These are phyloP conservation scores for Fusarium sp. DNA, from an alignment of 2,329 filamentous ascomycete genomes.

Conservation along the genomic window DNA sequence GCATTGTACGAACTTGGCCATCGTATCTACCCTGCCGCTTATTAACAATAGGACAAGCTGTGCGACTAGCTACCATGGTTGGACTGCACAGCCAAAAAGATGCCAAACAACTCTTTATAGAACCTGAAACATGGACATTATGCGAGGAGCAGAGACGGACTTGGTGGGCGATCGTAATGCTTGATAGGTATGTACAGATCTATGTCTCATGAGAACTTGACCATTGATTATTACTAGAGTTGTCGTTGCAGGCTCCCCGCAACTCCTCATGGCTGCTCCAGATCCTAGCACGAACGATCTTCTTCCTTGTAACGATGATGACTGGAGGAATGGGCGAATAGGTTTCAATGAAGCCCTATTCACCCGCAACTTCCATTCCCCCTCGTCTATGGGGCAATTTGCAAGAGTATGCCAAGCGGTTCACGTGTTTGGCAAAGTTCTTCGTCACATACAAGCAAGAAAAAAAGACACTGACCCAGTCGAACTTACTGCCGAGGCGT, in stretches of 20 bases:
- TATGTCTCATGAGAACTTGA: rapidly evolving
- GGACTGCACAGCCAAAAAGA: not conserved
- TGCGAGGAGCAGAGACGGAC: not conserved
- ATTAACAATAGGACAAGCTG: not conserved
- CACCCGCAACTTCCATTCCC: not conserved
- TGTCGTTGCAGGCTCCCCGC: not conserved
- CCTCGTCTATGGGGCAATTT: not conserved
- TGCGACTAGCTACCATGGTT: not conserved
- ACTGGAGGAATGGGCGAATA: not conserved
- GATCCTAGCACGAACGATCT: not conserved
- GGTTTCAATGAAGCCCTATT: not conserved
- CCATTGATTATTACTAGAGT: not conserved
- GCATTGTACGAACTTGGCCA: not conserved
- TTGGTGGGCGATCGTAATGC: not conserved
- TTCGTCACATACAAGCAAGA: not conserved
- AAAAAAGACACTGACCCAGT: not conserved
- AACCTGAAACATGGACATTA: not conserved
- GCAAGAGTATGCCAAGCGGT: not conserved
- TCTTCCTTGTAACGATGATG: not conserved
- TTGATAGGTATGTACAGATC: not conserved
- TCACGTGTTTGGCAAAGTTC: not conserved
- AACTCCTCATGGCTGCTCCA: not conserved
- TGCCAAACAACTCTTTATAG: not conserved
- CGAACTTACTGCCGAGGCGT: not conserved
- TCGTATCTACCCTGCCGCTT: not conserved